Conservation (phyloP, 129 eudicot genomes). For the Centaurea solstitialis region DNA sequence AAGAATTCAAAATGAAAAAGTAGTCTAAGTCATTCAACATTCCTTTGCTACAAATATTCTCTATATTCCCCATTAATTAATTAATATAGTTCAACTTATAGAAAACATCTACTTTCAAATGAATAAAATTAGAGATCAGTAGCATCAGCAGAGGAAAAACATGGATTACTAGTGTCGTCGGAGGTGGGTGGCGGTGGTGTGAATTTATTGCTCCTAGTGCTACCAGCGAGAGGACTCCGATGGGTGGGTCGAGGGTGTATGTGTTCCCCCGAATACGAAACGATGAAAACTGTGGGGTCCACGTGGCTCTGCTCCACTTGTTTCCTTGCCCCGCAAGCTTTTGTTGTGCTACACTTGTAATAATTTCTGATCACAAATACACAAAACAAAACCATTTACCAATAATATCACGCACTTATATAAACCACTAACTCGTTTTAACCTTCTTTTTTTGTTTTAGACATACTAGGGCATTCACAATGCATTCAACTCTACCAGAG, state of each 20-base stretch:
- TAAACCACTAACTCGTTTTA: too few relatives aligned
- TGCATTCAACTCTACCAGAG: too few relatives aligned
- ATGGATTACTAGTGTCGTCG: neutral
- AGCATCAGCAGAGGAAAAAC: neutral
- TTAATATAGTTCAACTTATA: neutral
- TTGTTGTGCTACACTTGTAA: conserved; percentile 83
- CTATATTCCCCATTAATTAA: conserved; percentile 4
- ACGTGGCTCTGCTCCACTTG: conserved; percentile 73
- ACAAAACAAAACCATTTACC: neutral
- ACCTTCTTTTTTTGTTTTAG: too few relatives aligned
- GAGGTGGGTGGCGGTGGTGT: conserved; percentile 22
- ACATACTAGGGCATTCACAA: too few relatives aligned
- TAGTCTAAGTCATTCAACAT: conserved; percentile 17
- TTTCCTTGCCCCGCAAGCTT: conserved; percentile 81
- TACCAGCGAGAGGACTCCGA: conserved; percentile 82
- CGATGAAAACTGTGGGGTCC: conserved; percentile 48
- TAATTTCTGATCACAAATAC: conserved; percentile 52
- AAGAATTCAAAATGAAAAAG: neutral
- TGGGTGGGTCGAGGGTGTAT: conserved; percentile 73
- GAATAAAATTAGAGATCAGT: neutral
- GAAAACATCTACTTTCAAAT: neutral
- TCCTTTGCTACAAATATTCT: conserved; percentile 19
- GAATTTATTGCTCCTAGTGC: conserved; percentile 52
- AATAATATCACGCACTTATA: too few relatives aligned
- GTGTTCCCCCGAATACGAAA: conserved; percentile 74